Evolutionary conservation across 768 basidiomycete species (phyloP).

Genomic region (Tylopilus subfusipes): DNA sequence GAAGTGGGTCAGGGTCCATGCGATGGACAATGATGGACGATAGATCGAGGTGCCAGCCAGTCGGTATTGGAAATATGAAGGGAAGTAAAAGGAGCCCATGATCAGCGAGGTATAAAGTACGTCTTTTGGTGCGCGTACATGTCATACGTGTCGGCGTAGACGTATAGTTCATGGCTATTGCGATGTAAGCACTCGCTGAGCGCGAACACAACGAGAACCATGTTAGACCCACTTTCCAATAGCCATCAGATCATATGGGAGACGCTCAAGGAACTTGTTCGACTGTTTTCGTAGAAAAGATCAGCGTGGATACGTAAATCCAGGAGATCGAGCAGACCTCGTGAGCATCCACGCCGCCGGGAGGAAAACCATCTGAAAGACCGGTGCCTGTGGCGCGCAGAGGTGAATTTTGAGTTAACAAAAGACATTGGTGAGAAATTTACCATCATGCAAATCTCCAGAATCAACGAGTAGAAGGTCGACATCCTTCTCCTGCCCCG

Average conservation of each 20-base stretch:
- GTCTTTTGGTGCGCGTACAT: conserved; percentile 40
- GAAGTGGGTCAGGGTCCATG: conserved; percentile 4
- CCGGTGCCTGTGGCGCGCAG: conserved; percentile 56
- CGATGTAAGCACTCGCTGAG: neutral
- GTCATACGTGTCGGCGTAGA: conserved; percentile 61
- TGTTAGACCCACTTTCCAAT: conserved; percentile 71
- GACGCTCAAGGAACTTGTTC: conserved; percentile 67
- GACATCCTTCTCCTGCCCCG: conserved; percentile 56
- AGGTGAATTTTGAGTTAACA: neutral
- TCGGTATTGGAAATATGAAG: neutral
- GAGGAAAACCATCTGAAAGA: conserved; percentile 68
- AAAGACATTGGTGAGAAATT: neutral
- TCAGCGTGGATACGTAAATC: neutral
- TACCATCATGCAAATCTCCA: conserved; percentile 75
- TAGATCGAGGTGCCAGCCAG: neutral
- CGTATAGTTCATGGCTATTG: conserved; percentile 76
- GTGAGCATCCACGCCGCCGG: conserved; percentile 68
- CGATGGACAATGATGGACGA: neutral
- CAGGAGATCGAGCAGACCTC: conserved; percentile 43
- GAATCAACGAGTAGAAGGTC: conserved; percentile 82
- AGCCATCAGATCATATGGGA: conserved; percentile 79
- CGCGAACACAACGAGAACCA: neutral
- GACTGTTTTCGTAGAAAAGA: conserved; percentile 37
- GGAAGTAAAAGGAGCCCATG: neutral
- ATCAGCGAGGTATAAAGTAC: conserved; percentile 1